Base-by-base conservation (phyloP, 2,329 filamentous ascomycete genomes). In the Ophiosphaerella narmari region DNA sequence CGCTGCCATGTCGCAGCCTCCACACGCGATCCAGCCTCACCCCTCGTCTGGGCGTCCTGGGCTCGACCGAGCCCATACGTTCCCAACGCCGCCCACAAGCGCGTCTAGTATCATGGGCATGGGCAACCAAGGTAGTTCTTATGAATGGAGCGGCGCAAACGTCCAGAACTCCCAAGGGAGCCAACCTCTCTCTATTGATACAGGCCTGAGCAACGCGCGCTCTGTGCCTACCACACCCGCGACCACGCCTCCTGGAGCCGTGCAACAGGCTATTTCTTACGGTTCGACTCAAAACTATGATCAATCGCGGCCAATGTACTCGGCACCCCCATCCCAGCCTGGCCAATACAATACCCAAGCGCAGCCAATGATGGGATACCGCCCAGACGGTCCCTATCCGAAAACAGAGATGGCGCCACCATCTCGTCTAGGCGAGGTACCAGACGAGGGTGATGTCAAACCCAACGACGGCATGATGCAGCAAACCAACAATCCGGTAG, bases 211-310 rank as follows among this genome's bases (percentile, higher is more conserved):
- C 77, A 91, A 88, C 74, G 80, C 88, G 52, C 87, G 90, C 63
- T 95, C 90, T 56, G 90, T 96, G 81, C 91, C 91, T 46, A 90
- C 88, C 8, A 95, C 90, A n/a, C 91, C 91, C 53, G 91, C 91
- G 23, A 93, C 90, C 5, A 96, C 93, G 0, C 92, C 93, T 11
- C 93, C 93, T 0, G 91, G 90, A 21, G 84, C 82, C 24, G 81
- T 95, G 55, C 88, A 91, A 60, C 89, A 91, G 62, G 86, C 83
- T 66, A 91, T 96, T 82, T 78, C 86, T 3, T 96, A 96, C 71
- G 87, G 86, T 43, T 82, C 77, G 61, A 85, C 78, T 49, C 89
- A 86, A 73, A 77, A 80, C 39, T 96, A 96, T 66, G 90, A 96
- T 67, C 83, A 75, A 64, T 86, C 89, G 8, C 86, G 93, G 54